Conservation (phyloP, 257 asterid species). For the Gentiana straminea region DNA sequence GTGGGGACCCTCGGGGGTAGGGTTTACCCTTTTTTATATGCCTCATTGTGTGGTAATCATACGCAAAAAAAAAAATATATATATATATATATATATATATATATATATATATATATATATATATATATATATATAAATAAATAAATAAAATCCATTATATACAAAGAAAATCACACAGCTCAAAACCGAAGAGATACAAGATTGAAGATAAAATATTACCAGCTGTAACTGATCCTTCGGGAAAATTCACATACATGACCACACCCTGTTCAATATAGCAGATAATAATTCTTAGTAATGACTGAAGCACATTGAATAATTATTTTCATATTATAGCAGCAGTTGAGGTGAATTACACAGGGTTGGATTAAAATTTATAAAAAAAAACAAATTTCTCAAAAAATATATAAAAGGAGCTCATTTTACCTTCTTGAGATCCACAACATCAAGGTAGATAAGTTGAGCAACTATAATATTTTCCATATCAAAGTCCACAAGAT, state of each 20-base stretch:
- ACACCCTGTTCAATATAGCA: slow-evolving; percentile 50
- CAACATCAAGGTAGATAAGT: slow-evolving; percentile 89
- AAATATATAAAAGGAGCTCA: not conserved
- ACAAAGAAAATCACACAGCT: not conserved
- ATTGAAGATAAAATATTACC: slow-evolving; percentile 30
- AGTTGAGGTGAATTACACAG: not conserved
- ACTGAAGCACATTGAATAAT: too few species aligned
- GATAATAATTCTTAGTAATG: not conserved
- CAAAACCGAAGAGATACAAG: not conserved
- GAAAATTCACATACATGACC: slow-evolving; percentile 93
- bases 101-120: too few species aligned
- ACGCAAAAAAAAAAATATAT: not conserved
- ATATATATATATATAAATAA: slow-evolving; percentile 7
- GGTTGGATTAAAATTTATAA: not conserved
- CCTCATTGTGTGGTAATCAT: slow-evolving; percentile 51
- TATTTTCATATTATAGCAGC: not conserved
- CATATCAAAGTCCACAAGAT: slow-evolving; percentile 81
- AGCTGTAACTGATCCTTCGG: slow-evolving; percentile 97
- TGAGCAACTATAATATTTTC: slow-evolving; percentile 91
- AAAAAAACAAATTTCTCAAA: not conserved
- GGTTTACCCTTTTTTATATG: too few species aligned
- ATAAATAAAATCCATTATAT: not conserved
- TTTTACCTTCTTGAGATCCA: slow-evolving; percentile 68
- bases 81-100: too few species aligned
- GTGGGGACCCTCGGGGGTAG: too few species aligned